A percentile compares a stretch with the other conserved stretches of the same genome.
Evolutionary conservation across 2,329 filamentous ascomycete genomes (phyloP).

Genomic region (Pyrenochaeta sp.): DNA sequence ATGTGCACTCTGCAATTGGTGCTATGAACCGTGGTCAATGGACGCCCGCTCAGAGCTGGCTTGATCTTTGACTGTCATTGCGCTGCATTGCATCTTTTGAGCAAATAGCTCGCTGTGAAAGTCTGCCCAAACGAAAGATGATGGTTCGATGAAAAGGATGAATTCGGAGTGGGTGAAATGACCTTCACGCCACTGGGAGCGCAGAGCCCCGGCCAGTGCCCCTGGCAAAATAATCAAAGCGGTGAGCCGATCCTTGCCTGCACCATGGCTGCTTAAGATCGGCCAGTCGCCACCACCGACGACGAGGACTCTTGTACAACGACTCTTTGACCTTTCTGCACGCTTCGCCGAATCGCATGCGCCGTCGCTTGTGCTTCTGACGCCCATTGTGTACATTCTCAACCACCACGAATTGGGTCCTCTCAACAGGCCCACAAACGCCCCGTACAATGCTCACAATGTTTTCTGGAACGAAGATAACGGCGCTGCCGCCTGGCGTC

Average conservation of each 20-base stretch:
- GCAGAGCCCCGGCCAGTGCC: slow-evolving; percentile 15
- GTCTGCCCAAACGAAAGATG: slow-evolving; percentile 4
- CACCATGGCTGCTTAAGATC: slow-evolving; percentile 33
- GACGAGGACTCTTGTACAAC: slow-evolving; percentile 1
- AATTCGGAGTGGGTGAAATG: slow-evolving; percentile 26
- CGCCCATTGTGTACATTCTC: neutral
- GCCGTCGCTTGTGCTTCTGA: neutral
- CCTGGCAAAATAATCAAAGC: slow-evolving; percentile 32
- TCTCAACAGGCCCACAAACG: slow-evolving; percentile 21
- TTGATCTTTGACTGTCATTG: neutral
- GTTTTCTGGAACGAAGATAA: slow-evolving; percentile 32
- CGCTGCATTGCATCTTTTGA: neutral
- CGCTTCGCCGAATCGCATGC: neutral
- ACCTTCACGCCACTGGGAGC: slow-evolving; percentile 42
- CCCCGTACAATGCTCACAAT: slow-evolving; percentile 34
- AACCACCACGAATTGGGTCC: neutral
- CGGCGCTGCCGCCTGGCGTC: slow-evolving; percentile 34
- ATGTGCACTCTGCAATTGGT: no score
- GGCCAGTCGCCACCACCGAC: slow-evolving; percentile 28
- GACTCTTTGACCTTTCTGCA: slow-evolving; percentile 1
- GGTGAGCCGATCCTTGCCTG: slow-evolving; percentile 21
- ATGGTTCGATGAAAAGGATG: slow-evolving; percentile 23
- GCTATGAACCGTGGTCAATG: neutral
- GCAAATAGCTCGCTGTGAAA: neutral
- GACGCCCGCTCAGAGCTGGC: neutral